These are phyloP conservation scores for Scedosporium aurantiacum DNA, from an alignment of 2,329 filamentous ascomycete genomes.

Conservation along the genomic window DNA sequence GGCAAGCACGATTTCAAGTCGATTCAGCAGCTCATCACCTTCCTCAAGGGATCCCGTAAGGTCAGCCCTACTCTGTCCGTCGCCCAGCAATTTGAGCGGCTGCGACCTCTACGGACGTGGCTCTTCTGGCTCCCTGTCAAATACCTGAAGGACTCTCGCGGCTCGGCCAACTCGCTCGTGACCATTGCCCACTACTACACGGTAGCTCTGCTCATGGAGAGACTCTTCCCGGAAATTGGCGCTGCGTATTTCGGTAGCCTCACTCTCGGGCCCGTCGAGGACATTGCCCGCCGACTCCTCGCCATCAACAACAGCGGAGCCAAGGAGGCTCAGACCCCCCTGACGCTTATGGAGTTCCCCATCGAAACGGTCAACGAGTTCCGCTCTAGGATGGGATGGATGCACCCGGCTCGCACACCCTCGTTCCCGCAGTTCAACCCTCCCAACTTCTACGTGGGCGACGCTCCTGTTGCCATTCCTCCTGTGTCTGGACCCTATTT, in stretches of 20 bases:
- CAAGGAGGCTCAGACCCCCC: conserved; percentile 47
- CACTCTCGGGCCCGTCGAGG: conserved; percentile 70
- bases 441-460: conserved; percentile 40
- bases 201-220: conserved; percentile 75
- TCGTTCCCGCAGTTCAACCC: conserved; percentile 51
- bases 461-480: conserved; percentile 29
- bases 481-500: conserved; percentile 32
- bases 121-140: conserved; percentile 90
- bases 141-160: conserved; percentile 65
- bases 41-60: conserved; percentile 61
- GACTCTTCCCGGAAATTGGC: conserved; percentile 83
- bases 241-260: conserved; percentile 79
- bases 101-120: conserved; percentile 83
- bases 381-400: conserved; percentile 57
- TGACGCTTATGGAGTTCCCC: conserved; percentile 61
- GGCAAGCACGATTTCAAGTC: conserved; percentile 59
- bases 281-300: conserved; percentile 67
- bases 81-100: conserved; percentile 78
- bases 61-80: conserved; percentile 59
- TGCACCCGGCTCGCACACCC: conserved; percentile 44
- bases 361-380: conserved; percentile 60
- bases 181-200: conserved; percentile 89
- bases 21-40: conserved; percentile 58
- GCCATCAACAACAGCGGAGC: conserved; percentile 49
- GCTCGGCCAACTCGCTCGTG: conserved; percentile 66